These are phyloP conservation scores for Mycena crocata DNA, from an alignment of 768 basidiomycete genomes.

Conservation along the genomic window DNA sequence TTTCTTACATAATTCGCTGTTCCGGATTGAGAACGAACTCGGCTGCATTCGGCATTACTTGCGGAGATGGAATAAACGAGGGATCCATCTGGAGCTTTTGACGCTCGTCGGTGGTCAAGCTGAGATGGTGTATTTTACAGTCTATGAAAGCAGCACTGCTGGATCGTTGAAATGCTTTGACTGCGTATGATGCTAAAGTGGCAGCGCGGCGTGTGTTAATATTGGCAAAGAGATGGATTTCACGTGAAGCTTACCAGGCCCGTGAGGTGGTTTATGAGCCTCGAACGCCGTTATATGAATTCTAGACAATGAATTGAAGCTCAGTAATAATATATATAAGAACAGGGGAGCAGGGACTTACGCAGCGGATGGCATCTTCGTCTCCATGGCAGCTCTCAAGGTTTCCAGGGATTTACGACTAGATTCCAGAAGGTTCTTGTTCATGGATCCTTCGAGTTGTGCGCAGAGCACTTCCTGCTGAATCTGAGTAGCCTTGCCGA, in stretches of 20 bases:
- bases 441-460: background rate
- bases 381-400: constrained; percentile 12
- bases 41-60: constrained; percentile 28
- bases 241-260: background rate
- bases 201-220: background rate
- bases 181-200: constrained; percentile 1
- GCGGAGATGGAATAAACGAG: constrained; percentile 45
- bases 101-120: constrained; percentile 48
- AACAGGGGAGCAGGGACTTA: too few relatives aligned
- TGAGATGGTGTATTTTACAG: constrained; percentile 45
- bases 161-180: background rate
- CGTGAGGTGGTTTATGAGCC: background rate
- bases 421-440: background rate
- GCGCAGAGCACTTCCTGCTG: background rate
- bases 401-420: background rate
- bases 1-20: constrained; percentile 47
- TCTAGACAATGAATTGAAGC: background rate
- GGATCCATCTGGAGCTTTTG: constrained; percentile 48
- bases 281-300: constrained; percentile 10
- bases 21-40: constrained; percentile 39
- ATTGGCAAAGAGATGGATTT: too few relatives aligned
- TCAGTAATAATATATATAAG: too few relatives aligned
- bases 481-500: background rate
- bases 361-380: constrained; percentile 1
- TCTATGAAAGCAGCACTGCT: constrained; percentile 29